Evolutionary conservation across 371 early-diverging fungal species (phyloP).

Genomic region (Syncephalastrum contaminatum): DNA sequence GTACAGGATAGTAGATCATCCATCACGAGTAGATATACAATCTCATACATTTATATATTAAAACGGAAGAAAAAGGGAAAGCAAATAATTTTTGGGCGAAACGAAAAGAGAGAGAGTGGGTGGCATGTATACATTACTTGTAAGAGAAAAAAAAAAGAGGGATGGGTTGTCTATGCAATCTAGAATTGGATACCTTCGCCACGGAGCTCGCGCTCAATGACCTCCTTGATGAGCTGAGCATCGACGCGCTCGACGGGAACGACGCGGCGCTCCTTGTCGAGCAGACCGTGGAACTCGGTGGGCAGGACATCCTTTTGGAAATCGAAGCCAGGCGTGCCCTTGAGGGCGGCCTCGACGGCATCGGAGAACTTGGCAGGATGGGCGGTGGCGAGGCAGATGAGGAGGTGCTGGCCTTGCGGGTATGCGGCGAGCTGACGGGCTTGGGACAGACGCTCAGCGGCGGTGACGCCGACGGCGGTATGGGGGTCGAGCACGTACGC

Average conservation of each 20-base stretch:
- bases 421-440: conserved; percentile 27
- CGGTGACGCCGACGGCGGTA: conserved; percentile 92
- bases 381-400: conserved; percentile 89
- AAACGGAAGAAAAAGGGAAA: too few species aligned
- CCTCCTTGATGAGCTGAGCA: conserved; percentile 56
- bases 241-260: conserved; percentile 58
- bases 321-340: conserved; percentile 52
- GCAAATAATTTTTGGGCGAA: too few species aligned
- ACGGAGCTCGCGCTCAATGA: conserved; percentile 56
- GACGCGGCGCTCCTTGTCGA: conserved; percentile 69
- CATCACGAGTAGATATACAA: too few species aligned
- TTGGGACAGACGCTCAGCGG: conserved; percentile 62
- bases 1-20: too few species aligned
- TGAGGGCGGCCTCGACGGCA: conserved; percentile 81
- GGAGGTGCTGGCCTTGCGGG: conserved; percentile 36
- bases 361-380: conserved; percentile 96
- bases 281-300: conserved; percentile 66
- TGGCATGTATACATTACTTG: too few species aligned
- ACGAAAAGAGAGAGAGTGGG: too few species aligned
- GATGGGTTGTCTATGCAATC: conserved; percentile 6
- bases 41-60: too few species aligned
- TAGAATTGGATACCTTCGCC: conserved; percentile 47
- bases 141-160: too few species aligned
- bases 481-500: conserved; percentile 93
- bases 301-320: conserved; percentile 70